These are phyloP conservation scores for Purpureocillium takamizusanense DNA, from an alignment of 2,329 filamentous ascomycete genomes.

Conservation along the genomic window DNA sequence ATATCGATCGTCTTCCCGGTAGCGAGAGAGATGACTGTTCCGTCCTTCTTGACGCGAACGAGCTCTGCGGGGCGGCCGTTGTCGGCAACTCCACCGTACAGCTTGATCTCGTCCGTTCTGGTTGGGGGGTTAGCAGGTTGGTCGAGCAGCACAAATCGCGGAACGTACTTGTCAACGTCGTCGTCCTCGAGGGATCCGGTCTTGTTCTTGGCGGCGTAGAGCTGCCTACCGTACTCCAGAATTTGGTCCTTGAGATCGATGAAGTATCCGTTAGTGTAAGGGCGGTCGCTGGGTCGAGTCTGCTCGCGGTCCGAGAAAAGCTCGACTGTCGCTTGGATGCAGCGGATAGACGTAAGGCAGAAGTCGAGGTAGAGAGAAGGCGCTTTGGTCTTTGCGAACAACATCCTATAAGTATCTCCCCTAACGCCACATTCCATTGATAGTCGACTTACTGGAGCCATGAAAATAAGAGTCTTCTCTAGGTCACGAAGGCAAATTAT, in stretches of 20 bases:
- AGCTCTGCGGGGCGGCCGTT: slow-evolving; percentile 80
- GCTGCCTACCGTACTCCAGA: slow-evolving; percentile 75
- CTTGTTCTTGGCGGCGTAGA: slow-evolving; percentile 65
- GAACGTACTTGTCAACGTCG: slow-evolving; percentile 49
- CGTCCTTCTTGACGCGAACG: slow-evolving; percentile 71
- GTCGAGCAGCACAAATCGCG: slow-evolving; percentile 19
- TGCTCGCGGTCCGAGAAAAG: slow-evolving; percentile 81
- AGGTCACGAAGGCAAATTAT: slow-evolving; percentile 88
- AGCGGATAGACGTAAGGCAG: slow-evolving; percentile 82
- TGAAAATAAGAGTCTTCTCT: slow-evolving; percentile 85
- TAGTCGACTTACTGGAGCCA: slow-evolving; percentile 81
- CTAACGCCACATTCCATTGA: slow-evolving; percentile 45
- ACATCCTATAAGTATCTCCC: slow-evolving; percentile 61
- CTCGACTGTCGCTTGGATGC: slow-evolving; percentile 82
- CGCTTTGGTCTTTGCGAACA: slow-evolving; percentile 66
- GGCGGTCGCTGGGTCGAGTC: slow-evolving; percentile 72
- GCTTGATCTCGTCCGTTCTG: slow-evolving; percentile 59
- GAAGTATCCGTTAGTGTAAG: slow-evolving; percentile 94
- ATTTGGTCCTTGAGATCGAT: slow-evolving; percentile 95
- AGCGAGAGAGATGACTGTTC: slow-evolving; percentile 69
- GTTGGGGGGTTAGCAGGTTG: slow-evolving; percentile 17
- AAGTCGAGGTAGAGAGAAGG: slow-evolving; percentile 72
- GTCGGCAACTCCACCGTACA: slow-evolving; percentile 72
- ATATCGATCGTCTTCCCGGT: slow-evolving; percentile 57
- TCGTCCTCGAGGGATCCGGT: slow-evolving; percentile 48